A percentile compares a stretch with the other conserved stretches of the same genome.
phyloP scores from a whole-genome alignment of 2,329 filamentous ascomycete genomes.

The Bipolaris victoriae region DNA sequence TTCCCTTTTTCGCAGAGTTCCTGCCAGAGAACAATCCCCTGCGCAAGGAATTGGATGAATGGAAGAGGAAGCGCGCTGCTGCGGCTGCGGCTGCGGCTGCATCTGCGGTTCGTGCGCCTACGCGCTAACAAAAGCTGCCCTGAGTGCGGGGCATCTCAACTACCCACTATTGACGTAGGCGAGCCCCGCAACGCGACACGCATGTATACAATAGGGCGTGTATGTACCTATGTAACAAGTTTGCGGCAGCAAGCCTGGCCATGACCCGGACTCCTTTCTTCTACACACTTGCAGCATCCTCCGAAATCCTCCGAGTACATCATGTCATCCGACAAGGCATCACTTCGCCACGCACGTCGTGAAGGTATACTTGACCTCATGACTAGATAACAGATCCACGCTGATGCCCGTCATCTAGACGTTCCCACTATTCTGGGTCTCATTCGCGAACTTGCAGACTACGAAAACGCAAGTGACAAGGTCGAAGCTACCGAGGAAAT shows the following conservation, averaged over 20 bases:
- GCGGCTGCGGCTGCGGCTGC: constrained; percentile 10
- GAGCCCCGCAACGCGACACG: constrained; percentile 16
- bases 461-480: constrained; percentile 76
- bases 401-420: constrained; percentile 60
- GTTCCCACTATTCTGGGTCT: constrained; percentile 79
- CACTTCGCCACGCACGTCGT: constrained; percentile 64
- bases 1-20: constrained; percentile 34
- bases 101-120: too few relatives aligned
- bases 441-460: constrained; percentile 84
- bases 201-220: constrained; percentile 17
- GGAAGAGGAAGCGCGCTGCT: constrained; percentile 26
- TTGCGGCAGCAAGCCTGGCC: not conserved
- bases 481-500: constrained; percentile 80
- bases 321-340: constrained; percentile 41
- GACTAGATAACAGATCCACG: not conserved
- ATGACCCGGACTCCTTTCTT: too few relatives aligned
- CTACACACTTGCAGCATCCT: not conserved
- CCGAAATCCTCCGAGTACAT: not conserved
- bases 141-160: constrained; percentile 9
- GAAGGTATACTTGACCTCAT: constrained; percentile 56
- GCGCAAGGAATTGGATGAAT: constrained; percentile 25
- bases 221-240: not conserved
- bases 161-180: not conserved
- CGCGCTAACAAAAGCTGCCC: not conserved
- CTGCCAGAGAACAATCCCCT: constrained; percentile 28